Evolutionary conservation across 2,329 filamentous ascomycete genomes (phyloP).

Genomic region (Aspergillus tanneri): DNA sequence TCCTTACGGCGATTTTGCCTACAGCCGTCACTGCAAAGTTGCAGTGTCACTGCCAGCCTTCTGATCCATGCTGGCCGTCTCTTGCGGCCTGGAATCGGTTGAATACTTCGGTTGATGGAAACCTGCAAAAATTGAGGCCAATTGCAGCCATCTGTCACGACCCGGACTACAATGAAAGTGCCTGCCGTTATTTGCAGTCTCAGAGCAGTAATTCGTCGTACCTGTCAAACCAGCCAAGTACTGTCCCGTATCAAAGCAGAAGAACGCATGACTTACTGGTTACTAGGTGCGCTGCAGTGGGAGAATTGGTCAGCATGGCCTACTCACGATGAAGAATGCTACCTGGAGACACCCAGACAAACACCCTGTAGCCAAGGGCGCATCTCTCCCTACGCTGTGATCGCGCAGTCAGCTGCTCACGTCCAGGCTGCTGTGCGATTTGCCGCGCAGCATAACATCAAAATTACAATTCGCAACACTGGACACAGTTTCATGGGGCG

Average conservation of each 20-base stretch:
- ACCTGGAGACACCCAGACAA: conserved; percentile 28
- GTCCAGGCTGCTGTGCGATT: conserved; percentile 41
- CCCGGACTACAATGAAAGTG: not conserved
- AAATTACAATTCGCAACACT: conserved; percentile 14
- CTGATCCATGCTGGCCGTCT: not conserved
- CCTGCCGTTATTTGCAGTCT: not conserved
- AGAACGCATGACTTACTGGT: not conserved
- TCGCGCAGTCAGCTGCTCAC: conserved; percentile 30
- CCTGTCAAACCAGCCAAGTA: not conserved
- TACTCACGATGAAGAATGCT: conserved; percentile 35
- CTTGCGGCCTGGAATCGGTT: not conserved
- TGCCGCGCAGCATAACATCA: conserved; percentile 25
- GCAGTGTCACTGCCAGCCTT: not conserved
- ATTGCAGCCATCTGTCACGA: not conserved
- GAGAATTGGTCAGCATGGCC: not conserved
- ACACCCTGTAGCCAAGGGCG: conserved; percentile 36
- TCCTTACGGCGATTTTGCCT: too few species aligned
- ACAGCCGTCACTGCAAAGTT: too few species aligned
- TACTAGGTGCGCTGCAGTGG: not conserved
- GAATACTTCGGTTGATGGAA: not conserved
- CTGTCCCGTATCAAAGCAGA: not conserved
- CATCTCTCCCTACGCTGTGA: conserved; percentile 39
- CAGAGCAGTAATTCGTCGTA: not conserved
- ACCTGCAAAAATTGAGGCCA: not conserved
- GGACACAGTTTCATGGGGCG: conserved; percentile 20